Evolutionary conservation across 2,329 filamentous ascomycete genomes (phyloP).

Genomic region (Pseudogymnoascus sp.): DNA sequence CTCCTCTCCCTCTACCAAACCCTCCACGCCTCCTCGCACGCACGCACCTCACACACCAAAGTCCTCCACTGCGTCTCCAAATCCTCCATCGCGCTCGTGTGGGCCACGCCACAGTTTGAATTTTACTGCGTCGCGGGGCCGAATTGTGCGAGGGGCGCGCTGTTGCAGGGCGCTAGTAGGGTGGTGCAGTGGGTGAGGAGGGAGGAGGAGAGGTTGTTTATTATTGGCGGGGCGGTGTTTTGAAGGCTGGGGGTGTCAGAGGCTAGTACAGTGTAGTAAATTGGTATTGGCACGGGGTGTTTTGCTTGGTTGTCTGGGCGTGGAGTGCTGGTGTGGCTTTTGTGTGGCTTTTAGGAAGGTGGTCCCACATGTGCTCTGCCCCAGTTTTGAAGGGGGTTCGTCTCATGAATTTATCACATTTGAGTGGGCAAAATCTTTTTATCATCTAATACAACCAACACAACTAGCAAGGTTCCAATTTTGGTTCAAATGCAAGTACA

Average conservation of each 20-base stretch:
- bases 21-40: constrained; percentile 78
- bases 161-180: constrained; percentile 81
- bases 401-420: not conserved
- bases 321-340: not conserved
- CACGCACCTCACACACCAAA: constrained; percentile 75
- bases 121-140: constrained; percentile 91
- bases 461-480: not conserved
- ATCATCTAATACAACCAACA: not conserved
- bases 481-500: not conserved
- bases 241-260: not conserved
- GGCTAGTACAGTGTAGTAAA: too few relatives aligned
- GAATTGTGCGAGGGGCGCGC: constrained; percentile 52
- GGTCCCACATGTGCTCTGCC: not conserved
- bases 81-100: constrained; percentile 76
- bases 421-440: not conserved
- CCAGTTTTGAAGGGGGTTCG: too few relatives aligned
- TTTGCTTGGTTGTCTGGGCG: not conserved
- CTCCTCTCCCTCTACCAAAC: constrained; percentile 80
- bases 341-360: not conserved
- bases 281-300: not conserved
- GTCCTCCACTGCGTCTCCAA: constrained; percentile 71
- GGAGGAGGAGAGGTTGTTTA: constrained; percentile 91
- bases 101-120: constrained; percentile 87
- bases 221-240: constrained; percentile 92
- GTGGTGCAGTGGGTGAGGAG: constrained; percentile 85